Base-by-base conservation (phyloP, 768 basidiomycete species). In the Tricholoma flavovirens region DNA sequence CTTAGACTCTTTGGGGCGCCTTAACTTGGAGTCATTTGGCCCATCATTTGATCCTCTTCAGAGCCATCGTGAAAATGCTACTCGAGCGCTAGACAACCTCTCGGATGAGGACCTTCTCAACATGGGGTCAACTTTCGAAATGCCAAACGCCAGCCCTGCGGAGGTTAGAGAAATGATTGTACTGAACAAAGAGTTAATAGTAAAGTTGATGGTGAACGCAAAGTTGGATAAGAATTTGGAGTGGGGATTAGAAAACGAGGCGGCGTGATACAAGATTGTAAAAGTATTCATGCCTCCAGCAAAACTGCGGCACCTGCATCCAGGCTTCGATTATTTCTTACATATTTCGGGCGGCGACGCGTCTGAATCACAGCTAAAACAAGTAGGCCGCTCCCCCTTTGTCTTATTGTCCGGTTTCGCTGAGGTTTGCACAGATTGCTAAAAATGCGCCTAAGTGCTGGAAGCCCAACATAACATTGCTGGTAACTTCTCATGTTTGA, bases 381-480 rank as follows among this genome's bases (percentile, higher is more conserved):
- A 49, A 11, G 51, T 56, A 45, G 21, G 35, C 10, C 30, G 30
- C 9, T 24, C 15, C 8, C 43, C 7, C 26, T 21, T 49, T 33
- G 21, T 24, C 5, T 48, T 38, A 2, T 12, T 33, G 21, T 35
- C 9, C 42, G 19, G 17, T 42, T 24, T 3, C 9, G 14, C 46
- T 32, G 17, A 40, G 1, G 3, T 3, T 43, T 17, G 12, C 5
- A 8, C 54, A 64, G 59, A 11, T 62, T 6, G 56, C 52, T 15
- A 59, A 58, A 21, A 36, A 51, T 1, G 58, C 66, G 4, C 45
- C 55, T 40, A 56, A 59, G 22, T 48, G 62, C 6, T 68, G 67
- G 67, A 67, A 63, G 49, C 62, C 67, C 24, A 69, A 68, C 50
- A 61, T 61, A 49, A 66, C 65, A 2, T 51, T 65, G 7, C 57